Base-by-base conservation (phyloP, 768 basidiomycete genomes). In the Podaxis sp. region DNA sequence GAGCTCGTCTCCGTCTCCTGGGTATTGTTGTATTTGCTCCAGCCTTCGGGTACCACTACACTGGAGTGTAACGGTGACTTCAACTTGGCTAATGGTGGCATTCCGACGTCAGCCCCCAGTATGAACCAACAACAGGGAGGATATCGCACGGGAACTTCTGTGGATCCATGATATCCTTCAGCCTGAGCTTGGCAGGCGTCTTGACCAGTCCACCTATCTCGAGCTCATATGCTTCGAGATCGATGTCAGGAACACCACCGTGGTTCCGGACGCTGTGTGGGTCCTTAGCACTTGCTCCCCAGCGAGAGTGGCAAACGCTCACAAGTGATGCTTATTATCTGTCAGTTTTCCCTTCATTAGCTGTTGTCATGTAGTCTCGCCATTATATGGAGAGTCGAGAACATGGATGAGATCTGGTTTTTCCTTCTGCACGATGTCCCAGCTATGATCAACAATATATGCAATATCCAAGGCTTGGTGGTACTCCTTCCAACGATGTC, bases 331-430 rank as follows among this genome's bases (percentile, higher is more conserved):
- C 65, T 70, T 75, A 66, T 82, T 82, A 40, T 78, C 74, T 0
- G 81, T 84, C 48, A 83, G 59, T 70, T 80, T 82, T 21, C 74
- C 76, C 37, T 70, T 67, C 50, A 82, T 61, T 18, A 82, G 70
- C 61, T 80, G 75, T 16, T 76, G 67, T 11, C 76, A 71, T 18
- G 70, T 74, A 6, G 82, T 82, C 65, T 83, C 82, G 35, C 82
- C 82, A 64, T 83, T 83, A 66, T 82, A 83, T 6, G 82, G 83
- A 65, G 83, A 84, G 65, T 82, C 79, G 23, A 83, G 71, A 21
- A 84, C 68, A 62, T 82, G 80, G 32, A 83, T 73, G 58, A 83
- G 70, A 62, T 79, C 76, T 10, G 75, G 73, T 65, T 84, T 84
- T 69, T 83, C 82, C 64, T 74, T 74, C 61, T 77, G 77, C 32